A percentile compares a stretch with the other conserved stretches of the same genome.
Conservation (phyloP, 2,329 filamentous ascomycete genomes). For the Gremmenia infestans region DNA sequence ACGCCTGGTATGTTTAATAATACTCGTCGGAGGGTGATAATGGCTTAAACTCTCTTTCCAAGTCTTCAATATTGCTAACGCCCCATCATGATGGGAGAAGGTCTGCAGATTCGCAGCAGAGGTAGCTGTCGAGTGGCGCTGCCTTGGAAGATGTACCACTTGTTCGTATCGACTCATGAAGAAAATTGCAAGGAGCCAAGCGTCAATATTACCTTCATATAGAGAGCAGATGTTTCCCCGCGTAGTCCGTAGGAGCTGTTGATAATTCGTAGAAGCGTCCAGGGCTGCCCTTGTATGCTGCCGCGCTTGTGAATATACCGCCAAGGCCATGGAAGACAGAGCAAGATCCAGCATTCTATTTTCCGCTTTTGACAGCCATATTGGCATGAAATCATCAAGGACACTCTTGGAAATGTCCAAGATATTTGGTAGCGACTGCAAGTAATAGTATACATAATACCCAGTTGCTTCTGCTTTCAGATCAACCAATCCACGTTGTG, state of each 20-base stretch:
- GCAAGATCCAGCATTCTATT: slow-evolving; percentile 27
- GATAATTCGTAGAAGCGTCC: slow-evolving; percentile 24
- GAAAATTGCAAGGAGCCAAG: slow-evolving; percentile 14
- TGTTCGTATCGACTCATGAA: slow-evolving; percentile 19
- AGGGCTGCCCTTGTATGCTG: slow-evolving; percentile 20
- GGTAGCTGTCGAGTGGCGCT: not conserved
- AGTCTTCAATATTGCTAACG: slow-evolving; percentile 27
- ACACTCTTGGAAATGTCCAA: slow-evolving; percentile 12
- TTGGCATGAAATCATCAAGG: slow-evolving; percentile 11
- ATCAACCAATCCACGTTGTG: slow-evolving; percentile 17
- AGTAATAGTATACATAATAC: slow-evolving; percentile 26
- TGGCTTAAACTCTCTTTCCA: slow-evolving; percentile 23
- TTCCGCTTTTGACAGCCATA: slow-evolving; percentile 1
- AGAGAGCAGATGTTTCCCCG: slow-evolving; percentile 4
- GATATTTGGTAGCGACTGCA: slow-evolving; percentile 16
- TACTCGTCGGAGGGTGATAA: slow-evolving; percentile 11
- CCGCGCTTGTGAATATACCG: slow-evolving; percentile 25
- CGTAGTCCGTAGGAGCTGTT: slow-evolving; percentile 16
- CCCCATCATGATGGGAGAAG: slow-evolving; percentile 36
- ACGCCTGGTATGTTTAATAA: slow-evolving; percentile 29
- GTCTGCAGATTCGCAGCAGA: slow-evolving; percentile 14
- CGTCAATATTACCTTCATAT: slow-evolving; percentile 12
- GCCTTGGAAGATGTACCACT: not conserved
- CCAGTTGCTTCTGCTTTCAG: slow-evolving; percentile 24
- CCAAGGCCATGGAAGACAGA: slow-evolving; percentile 28